These are phyloP conservation scores for Chlorophyllum brunneum DNA, from an alignment of 768 basidiomycete species.

Conservation along the genomic window DNA sequence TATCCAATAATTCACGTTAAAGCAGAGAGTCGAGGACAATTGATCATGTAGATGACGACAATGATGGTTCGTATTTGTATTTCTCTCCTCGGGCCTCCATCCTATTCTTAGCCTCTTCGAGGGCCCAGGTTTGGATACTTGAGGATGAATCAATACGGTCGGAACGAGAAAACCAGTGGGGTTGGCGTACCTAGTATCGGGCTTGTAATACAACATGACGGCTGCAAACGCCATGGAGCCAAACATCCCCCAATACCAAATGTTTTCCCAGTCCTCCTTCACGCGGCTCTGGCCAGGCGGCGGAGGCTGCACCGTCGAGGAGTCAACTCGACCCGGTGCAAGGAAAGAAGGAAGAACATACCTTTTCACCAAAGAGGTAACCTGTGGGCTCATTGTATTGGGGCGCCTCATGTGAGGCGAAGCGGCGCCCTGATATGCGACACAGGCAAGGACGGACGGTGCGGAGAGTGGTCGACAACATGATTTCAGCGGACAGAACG, in stretches of 20 bases:
- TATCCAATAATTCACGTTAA: conserved; percentile 3
- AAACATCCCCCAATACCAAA: conserved; percentile 92
- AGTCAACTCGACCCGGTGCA: not conserved
- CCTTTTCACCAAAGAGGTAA: conserved; percentile 88
- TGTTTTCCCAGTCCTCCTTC: conserved; percentile 87
- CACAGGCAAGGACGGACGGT: conserved; percentile 35
- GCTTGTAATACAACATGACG: conserved; percentile 86
- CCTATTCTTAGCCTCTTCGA: conserved; percentile 82
- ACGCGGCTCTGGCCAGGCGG: conserved; percentile 80
- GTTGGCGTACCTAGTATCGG: conserved; percentile 79
- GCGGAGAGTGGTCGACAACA: conserved; percentile 48
- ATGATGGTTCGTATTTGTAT: conserved; percentile 69
- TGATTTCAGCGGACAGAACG: conserved; percentile 26
- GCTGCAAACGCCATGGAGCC: conserved; percentile 76
- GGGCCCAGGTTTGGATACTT: conserved; percentile 91
- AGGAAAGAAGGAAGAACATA: conserved; percentile 26
- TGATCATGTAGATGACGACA: conserved; percentile 22
- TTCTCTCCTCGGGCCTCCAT: conserved; percentile 94
- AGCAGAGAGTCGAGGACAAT: not conserved
- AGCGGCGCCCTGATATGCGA: conserved; percentile 39
- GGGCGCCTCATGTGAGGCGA: conserved; percentile 74
- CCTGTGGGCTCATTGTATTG: conserved; percentile 89
- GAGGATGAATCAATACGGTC: conserved; percentile 2
- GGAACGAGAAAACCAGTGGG: not conserved
- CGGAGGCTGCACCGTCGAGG: conserved; percentile 47